A percentile compares a stretch with the other conserved stretches of the same genome.
Evolutionary conservation across 306 rosid species (phyloP).

Genomic region (Quercus suber): DNA sequence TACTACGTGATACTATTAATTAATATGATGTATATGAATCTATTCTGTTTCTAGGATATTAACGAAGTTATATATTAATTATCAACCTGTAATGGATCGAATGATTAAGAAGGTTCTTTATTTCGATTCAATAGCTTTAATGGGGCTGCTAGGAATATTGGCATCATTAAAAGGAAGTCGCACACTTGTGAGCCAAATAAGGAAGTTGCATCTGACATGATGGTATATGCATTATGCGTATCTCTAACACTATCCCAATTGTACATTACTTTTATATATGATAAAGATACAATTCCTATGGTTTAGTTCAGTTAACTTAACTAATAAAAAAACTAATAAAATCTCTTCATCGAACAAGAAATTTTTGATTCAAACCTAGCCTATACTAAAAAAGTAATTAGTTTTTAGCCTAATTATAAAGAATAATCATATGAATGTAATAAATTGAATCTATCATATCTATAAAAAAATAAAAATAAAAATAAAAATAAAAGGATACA

Average conservation of each 20-base stretch:
- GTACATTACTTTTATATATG: background rate
- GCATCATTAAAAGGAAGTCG: background rate
- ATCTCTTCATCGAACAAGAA: no score
- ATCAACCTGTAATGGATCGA: constrained; percentile 3
- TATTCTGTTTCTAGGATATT: background rate
- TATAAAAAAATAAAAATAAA: fast-evolving
- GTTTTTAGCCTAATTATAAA: no score
- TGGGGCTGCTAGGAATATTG: background rate
- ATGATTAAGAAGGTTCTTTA: background rate
- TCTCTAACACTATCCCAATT: background rate
- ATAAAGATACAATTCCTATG: background rate
- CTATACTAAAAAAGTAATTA: no score
- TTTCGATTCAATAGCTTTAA: background rate
- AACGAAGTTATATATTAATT: background rate
- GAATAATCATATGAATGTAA: fast-evolving
- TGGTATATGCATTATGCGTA: background rate
- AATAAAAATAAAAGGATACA: no score
- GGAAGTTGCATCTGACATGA: no score
- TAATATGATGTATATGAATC: background rate
- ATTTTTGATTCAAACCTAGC: no score
- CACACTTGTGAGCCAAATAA: no score
- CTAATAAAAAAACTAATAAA: no score
- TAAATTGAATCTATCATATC: no score
- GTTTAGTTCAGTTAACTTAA: no score
- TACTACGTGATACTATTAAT: no score